Evolutionary conservation across 345 rosid species (phyloP).

Genomic region (Erucastrum elatum): DNA sequence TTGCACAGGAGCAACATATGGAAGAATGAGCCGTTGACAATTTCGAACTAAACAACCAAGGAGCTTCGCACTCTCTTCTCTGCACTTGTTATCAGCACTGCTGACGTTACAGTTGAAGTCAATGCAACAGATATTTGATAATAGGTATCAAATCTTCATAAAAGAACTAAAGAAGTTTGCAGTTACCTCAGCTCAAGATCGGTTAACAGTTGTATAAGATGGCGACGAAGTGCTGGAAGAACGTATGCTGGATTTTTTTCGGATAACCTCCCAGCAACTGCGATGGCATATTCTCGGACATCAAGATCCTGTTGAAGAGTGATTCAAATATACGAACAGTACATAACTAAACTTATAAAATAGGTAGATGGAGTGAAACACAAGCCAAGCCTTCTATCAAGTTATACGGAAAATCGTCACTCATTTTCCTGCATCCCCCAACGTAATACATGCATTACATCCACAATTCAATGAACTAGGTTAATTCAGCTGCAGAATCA

Average conservation of each 20-base stretch:
- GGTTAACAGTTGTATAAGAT: conserved; percentile 94
- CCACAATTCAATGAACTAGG: conserved; percentile 4
- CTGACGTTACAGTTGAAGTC: conserved; percentile 51
- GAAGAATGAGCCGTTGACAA: conserved; percentile 87
- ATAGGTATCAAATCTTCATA: conserved; percentile 11
- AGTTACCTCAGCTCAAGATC: conserved; percentile 90
- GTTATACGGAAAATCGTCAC: not conserved
- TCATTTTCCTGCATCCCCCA: conserved; percentile 9
- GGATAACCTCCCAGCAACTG: conserved; percentile 91
- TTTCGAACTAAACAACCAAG: conserved; percentile 96
- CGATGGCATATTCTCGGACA: conserved; percentile 93
- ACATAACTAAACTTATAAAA: conserved; percentile 8
- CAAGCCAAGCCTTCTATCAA: conserved; percentile 22
- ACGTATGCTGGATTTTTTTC: conserved; percentile 99
- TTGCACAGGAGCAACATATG: conserved; percentile 93
- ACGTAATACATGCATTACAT: conserved; percentile 13
- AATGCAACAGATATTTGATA: conserved; percentile 34
- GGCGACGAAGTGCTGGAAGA: conserved; percentile 99
- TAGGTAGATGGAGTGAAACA: conserved; percentile 12
- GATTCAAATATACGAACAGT: conserved; percentile 19
- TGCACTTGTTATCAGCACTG: conserved; percentile 98
- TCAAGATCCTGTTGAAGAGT: conserved; percentile 73
- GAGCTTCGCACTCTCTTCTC: conserved; percentile 97
- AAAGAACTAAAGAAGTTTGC: conserved; percentile 8
- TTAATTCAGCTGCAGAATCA: conserved; percentile 4